Base-by-base conservation (phyloP, 2,329 filamentous ascomycete genomes). In the Penicillium sp. region DNA sequence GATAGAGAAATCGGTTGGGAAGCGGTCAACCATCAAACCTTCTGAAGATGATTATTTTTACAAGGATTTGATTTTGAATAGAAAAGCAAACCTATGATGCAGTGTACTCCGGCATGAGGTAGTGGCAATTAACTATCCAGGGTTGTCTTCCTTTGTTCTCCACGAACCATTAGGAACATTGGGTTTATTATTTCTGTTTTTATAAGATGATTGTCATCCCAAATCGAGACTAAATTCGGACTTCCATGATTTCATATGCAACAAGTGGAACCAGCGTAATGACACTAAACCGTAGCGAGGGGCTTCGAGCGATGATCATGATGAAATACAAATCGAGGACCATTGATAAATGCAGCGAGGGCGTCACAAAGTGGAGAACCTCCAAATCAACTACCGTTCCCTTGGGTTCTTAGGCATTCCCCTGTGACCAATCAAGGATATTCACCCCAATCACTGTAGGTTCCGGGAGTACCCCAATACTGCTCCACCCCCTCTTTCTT, bases 1-100 rank as follows among this genome's bases (percentile, higher is more conserved):
- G 48, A 27, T 31, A 51, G 52, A 47, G 31, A 53, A 62, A 61
- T 60, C 54, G 54, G 60, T 62, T 60, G 63, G 43, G 61, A 59
- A 60, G 63, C 64, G 64, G 63, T 61, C 63, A 35, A 37, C 50
- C 21, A 11, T 53, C 26, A 33, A 49, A 35, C 43, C 39, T 46
- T 47, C 29, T 46, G 13, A 46, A 47, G 27, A 35, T 46, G 31
- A n/a, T 7, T 29, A 33, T 33, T 31, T 24, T 48, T 21, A 48
- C n/a, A 4, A 10, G 35, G 8, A 19, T 19, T 39, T 19, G 4
- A 39, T 39, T 57, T 37, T 44, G 16, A 14, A 21, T 26, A 37
- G 27, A 11, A 29, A 29, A 29, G 27, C 27, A 29, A 4, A 11
- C 10, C 27, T 29, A 29, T 11, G 27, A 29, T 29, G 27, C 7